Percentiles rank a stretch among this genome's conserved stretches.
Conservation (phyloP, 805 yeast genomes). For the Wickerhamiella spandovensis region DNA sequence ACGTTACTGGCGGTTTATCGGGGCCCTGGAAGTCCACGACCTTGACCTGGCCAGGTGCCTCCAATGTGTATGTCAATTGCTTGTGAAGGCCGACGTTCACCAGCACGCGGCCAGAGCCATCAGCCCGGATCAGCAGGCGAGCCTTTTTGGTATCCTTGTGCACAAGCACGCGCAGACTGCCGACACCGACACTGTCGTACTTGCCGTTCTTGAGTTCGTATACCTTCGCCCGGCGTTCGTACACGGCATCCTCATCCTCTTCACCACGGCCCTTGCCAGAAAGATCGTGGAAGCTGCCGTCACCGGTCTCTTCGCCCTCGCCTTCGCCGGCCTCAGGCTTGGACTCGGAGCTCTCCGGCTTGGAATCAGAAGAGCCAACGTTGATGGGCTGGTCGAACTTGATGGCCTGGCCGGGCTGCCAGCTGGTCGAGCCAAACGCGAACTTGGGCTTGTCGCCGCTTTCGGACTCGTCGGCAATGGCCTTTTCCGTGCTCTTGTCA, state of each 20-base stretch:
- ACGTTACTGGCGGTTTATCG: slow-evolving; percentile 49
- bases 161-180: slow-evolving; percentile 62
- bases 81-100: slow-evolving; percentile 51
- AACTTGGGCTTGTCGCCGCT: slow-evolving; percentile 9
- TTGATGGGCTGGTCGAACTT: slow-evolving; percentile 6
- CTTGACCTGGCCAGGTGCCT: slow-evolving; percentile 54
- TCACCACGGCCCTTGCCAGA: slow-evolving; percentile 64
- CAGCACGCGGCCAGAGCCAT: slow-evolving; percentile 70
- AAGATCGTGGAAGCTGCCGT: slow-evolving; percentile 26
- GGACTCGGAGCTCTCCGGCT: background rate
- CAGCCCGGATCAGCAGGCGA: slow-evolving; percentile 72
- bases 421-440: slow-evolving; percentile 9
- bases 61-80: slow-evolving; percentile 43
- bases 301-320: slow-evolving; percentile 28
- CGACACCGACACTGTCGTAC: slow-evolving; percentile 44
- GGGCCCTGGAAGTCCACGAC: slow-evolving; percentile 45
- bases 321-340: slow-evolving; percentile 15
- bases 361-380: background rate
- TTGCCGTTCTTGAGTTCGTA: slow-evolving; percentile 44
- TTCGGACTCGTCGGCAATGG: background rate
- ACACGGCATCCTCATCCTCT: slow-evolving; percentile 57
- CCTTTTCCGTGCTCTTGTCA: too few species aligned
- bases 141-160: slow-evolving; percentile 46
- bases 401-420: slow-evolving; percentile 14
- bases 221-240: slow-evolving; percentile 58